Conservation (phyloP, 2,329 filamentous ascomycete genomes). For the Penicillium sp. region DNA sequence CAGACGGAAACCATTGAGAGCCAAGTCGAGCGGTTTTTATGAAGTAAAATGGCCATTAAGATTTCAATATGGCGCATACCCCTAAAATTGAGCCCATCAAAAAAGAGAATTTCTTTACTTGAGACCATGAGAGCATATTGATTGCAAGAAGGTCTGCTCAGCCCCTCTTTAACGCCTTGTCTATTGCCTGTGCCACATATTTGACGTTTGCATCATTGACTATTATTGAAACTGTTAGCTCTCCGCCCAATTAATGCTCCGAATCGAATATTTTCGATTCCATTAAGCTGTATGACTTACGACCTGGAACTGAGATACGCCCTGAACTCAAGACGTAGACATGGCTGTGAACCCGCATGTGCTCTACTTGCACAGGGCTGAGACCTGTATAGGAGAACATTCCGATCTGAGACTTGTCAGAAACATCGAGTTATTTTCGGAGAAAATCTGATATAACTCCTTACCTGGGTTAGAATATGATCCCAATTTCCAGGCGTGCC, state of each 20-base stretch:
- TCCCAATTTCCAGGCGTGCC: slow-evolving; percentile 5
- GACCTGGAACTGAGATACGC: not conserved
- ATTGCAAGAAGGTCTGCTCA: too few species aligned
- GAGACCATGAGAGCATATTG: too few species aligned
- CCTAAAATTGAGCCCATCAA: too few species aligned
- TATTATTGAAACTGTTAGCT: not conserved
- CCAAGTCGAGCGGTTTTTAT: too few species aligned
- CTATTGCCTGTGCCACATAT: not conserved
- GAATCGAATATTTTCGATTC: too few species aligned
- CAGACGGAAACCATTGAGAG: too few species aligned
- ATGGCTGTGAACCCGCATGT: not conserved
- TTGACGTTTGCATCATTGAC: not conserved
- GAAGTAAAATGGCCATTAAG: too few species aligned
- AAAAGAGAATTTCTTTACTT: too few species aligned
- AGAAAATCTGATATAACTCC: not conserved
- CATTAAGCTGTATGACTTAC: slow-evolving; percentile 2
- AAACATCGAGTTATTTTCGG: too few species aligned
- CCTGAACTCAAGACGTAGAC: slow-evolving; percentile 8
- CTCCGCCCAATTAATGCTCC: too few species aligned
- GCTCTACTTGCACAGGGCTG: not conserved
- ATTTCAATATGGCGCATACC: too few species aligned
- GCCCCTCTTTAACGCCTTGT: not conserved
- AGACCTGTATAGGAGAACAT: slow-evolving; percentile 9
- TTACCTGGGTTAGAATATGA: slow-evolving; percentile 5
- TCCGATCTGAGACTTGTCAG: not conserved